Evolutionary conservation across 495 filamentous ascomycete genomes (phyloP), one percentile per base, ranked within the genome.

Genomic region (Sabuloglossum arenarium): DNA sequence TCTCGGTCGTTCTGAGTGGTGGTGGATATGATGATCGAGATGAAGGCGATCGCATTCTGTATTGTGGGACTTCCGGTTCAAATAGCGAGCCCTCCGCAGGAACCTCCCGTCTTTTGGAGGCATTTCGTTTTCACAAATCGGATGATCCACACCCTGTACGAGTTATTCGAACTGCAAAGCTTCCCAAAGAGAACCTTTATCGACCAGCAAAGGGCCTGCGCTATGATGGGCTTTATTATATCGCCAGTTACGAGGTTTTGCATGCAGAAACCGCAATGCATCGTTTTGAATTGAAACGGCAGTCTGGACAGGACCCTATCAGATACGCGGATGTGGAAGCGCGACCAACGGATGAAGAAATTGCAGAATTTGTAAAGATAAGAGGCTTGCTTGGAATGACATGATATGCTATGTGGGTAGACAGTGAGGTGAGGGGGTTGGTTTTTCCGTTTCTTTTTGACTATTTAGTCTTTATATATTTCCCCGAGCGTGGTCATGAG

Each of bases 221-320:
- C 12, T 80, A 79, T 55, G 78, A 81, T 62, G 78, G 78, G 0
- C 60, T 81, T 6, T 81, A 81, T 58, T 60, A 65, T n/a, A 65
- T 75, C 12, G 61, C 62, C 2, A 56, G 55, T 19, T 64, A 58
- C 31, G 56, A 70, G 59, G 34, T 66, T 3, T 29, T 73, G 1
- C 64, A 77, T 58, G 14, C 24, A 8, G 58, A 57, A 6, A 68
- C 59, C 24, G 65, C 64, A 0, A 62, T 65, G 56, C 64, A 72
- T 57, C 61, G 66, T 6, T 78, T 76, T 61, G 58, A 58, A 4
- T 55, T 78, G 8, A 54, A 57, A 46, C 62, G 75, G 3, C 24
- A 60, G 2, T 1, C 39, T 10, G 68, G 62, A 1, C 75, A 78
- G 59, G 58, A 67, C 54, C 64, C 71, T 0, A 75, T 78, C 37